These are phyloP conservation scores for Cucumis melo DNA, from an alignment of 306 rosid species.

Conservation along the genomic window DNA sequence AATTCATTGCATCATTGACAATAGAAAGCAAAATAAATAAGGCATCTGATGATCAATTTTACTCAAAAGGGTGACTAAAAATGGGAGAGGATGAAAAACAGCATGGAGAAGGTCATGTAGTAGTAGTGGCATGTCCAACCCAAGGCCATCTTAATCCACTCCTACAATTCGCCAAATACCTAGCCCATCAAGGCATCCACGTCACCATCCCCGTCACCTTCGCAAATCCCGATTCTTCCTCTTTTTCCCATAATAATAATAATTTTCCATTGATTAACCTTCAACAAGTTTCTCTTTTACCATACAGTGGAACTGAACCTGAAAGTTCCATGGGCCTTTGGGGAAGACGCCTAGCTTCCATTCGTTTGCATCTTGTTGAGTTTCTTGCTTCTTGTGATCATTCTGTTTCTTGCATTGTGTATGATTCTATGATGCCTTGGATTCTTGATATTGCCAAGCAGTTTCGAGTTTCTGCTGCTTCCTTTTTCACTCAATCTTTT, in stretches of 20 bases:
- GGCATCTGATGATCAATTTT: too few relatives aligned
- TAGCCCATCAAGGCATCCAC: background rate
- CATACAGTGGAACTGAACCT: background rate
- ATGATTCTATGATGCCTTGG: conserved; percentile 32
- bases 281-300: background rate
- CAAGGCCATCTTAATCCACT: conserved; percentile 24
- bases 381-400: background rate
- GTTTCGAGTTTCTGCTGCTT: conserved; percentile 13
- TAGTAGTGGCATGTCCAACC: background rate
- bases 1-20: too few relatives aligned
- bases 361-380: conserved; percentile 3
- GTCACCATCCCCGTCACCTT: too few relatives aligned
- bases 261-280: too few relatives aligned
- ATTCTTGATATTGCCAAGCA: conserved; percentile 24
- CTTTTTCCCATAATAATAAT: too few relatives aligned
- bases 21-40: too few relatives aligned
- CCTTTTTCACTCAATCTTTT: conserved; percentile 25
- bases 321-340: background rate
- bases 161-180: conserved; percentile 18
- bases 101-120: background rate
- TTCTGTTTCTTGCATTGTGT: conserved; percentile 19
- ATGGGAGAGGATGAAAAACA: too few relatives aligned
- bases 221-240: too few relatives aligned
- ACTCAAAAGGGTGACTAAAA: too few relatives aligned
- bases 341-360: background rate